Evolutionary conservation across 2,329 filamentous ascomycete species (phyloP).

Genomic region (Emergomyces pasteurianus): DNA sequence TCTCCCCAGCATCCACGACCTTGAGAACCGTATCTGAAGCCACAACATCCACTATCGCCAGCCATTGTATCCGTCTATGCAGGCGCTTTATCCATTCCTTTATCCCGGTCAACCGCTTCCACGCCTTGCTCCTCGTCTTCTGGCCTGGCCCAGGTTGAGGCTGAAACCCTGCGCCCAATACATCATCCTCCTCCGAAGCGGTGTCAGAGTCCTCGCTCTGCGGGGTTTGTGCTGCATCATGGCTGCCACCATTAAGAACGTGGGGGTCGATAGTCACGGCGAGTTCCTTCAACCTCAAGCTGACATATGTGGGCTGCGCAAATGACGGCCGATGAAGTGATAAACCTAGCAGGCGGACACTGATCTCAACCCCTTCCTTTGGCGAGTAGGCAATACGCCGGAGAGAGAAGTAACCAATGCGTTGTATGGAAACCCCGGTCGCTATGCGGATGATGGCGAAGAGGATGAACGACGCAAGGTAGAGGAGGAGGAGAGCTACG

Average conservation of each 20-base stretch:
- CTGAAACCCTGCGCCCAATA: constrained; percentile 6
- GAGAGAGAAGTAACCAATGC: constrained; percentile 84
- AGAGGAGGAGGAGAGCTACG: constrained; percentile 72
- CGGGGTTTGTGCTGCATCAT: constrained; percentile 10
- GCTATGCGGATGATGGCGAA: constrained; percentile 87
- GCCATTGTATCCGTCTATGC: constrained; percentile 77
- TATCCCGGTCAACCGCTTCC: constrained; percentile 62
- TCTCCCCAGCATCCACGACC: constrained; percentile 66
- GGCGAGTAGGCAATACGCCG: constrained; percentile 83
- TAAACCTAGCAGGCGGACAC: constrained; percentile 78
- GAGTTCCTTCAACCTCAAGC: constrained; percentile 74
- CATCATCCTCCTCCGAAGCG: constrained; percentile 1
- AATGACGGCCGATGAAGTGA: constrained; percentile 89
- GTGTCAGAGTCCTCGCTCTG: constrained; percentile 13
- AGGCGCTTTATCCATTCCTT: constrained; percentile 81
- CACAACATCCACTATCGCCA: constrained; percentile 79
- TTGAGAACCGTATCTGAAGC: constrained; percentile 68
- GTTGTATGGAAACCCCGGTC: constrained; percentile 90
- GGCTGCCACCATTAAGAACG: constrained; percentile 25
- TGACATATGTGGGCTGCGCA: constrained; percentile 92
- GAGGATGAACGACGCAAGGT: constrained; percentile 82
- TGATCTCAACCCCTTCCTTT: constrained; percentile 76
- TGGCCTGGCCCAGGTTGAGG: neutral
- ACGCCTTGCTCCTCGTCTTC: constrained; percentile 53
- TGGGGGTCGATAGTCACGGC: constrained; percentile 70